phyloP scores from a whole-genome alignment of 2,329 filamentous ascomycete species.

The Clathrospora elynae region DNA sequence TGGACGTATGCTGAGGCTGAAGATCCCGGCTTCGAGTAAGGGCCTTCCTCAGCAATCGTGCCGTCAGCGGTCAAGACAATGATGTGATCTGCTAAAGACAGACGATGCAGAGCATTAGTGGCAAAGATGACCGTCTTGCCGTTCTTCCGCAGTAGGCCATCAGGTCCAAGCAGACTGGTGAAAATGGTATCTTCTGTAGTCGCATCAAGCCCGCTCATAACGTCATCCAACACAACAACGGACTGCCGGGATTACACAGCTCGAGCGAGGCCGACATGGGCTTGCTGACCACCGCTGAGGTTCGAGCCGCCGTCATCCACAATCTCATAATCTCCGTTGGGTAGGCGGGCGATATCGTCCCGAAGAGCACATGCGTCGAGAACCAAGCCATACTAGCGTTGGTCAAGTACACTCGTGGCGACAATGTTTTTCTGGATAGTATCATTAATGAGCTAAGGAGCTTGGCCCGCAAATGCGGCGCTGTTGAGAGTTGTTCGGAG shows the following conservation, averaged over 20 bases:
- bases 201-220: slow-evolving; percentile 54
- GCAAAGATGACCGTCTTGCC: slow-evolving; percentile 25
- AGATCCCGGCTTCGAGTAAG: slow-evolving; percentile 30
- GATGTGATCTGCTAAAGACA: slow-evolving; percentile 49
- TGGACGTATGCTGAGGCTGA: slow-evolving; percentile 1
- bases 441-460: slow-evolving; percentile 1
- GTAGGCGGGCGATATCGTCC: slow-evolving; percentile 1
- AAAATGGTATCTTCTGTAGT: slow-evolving; percentile 54
- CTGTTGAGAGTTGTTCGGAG: not conserved
- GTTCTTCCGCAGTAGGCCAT: slow-evolving; percentile 49
- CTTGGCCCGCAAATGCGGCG: not conserved
- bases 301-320: slow-evolving; percentile 55
- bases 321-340: slow-evolving; percentile 20
- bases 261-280: slow-evolving; percentile 54
- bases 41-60: slow-evolving; percentile 45
- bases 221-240: slow-evolving; percentile 55
- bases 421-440: slow-evolving; percentile 4
- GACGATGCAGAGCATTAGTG: slow-evolving; percentile 19
- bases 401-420: not conserved
- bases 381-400: not conserved
- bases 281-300: slow-evolving; percentile 57
- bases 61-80: slow-evolving; percentile 45
- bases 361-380: slow-evolving; percentile 2
- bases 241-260: slow-evolving; percentile 54
- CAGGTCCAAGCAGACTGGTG: slow-evolving; percentile 47